phyloP scores from a whole-genome alignment of 805 yeast genomes.

The Vanderwaltozyma yarrowii region DNA sequence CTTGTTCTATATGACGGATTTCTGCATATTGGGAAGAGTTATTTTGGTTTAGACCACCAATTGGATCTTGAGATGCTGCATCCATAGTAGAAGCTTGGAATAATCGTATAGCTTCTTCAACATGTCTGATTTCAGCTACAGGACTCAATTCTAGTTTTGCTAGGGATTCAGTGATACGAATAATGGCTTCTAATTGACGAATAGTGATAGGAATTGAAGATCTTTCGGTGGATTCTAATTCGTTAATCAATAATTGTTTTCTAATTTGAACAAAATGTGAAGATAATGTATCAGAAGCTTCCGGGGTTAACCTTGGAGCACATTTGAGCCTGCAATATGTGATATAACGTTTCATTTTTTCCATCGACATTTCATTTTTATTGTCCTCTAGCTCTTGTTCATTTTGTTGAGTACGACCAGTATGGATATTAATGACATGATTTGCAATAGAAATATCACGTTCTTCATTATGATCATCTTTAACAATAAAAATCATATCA shows the following conservation, averaged over 20 bases:
- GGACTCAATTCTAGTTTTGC: slow-evolving; percentile 82
- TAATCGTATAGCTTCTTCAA: slow-evolving; percentile 87
- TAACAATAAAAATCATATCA: slow-evolving; percentile 96
- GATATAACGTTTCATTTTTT: slow-evolving; percentile 83
- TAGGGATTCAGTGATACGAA: slow-evolving; percentile 87
- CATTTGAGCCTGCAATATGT: slow-evolving; percentile 83
- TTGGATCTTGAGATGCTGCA: slow-evolving; percentile 53
- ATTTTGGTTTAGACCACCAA: slow-evolving; percentile 39
- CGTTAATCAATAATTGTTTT: slow-evolving; percentile 70
- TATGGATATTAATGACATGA: slow-evolving; percentile 92
- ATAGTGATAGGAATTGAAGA: slow-evolving; percentile 95
- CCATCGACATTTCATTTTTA: slow-evolving; percentile 78
- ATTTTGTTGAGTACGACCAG: slow-evolving; percentile 45
- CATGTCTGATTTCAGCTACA: slow-evolving; percentile 79
- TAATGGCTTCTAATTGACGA: slow-evolving; percentile 94
- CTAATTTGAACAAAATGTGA: slow-evolving; percentile 90
- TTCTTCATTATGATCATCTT: slow-evolving; percentile 82
- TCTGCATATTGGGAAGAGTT: slow-evolving; percentile 58
- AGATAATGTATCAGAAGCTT: slow-evolving; percentile 82
- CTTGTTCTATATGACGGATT: slow-evolving; percentile 70
- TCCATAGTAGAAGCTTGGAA: slow-evolving; percentile 97
- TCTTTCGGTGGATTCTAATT: slow-evolving; percentile 71
- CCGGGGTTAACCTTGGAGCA: slow-evolving; percentile 85
- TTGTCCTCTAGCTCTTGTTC: slow-evolving; percentile 42
- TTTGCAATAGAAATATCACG: slow-evolving; percentile 85